Evolutionary conservation across 768 basidiomycete genomes (phyloP).

Genomic region (Termitomyces heimii): DNA sequence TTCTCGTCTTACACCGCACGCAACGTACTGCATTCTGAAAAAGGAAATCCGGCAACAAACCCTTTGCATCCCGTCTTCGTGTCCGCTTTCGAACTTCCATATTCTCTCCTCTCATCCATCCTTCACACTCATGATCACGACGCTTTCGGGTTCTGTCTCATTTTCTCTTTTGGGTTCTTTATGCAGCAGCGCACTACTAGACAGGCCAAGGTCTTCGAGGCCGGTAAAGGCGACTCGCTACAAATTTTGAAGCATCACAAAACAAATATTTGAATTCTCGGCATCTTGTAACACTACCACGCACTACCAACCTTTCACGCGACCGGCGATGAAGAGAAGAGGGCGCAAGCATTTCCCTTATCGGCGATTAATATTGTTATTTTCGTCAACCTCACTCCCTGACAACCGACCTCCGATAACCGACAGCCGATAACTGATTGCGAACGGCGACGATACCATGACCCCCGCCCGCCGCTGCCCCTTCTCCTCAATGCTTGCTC

Average conservation of each 20-base stretch:
- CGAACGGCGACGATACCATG: background rate
- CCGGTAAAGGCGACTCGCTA: background rate
- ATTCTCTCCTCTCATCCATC: background rate
- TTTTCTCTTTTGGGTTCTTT: background rate
- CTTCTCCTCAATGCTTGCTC: background rate
- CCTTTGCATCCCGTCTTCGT: background rate
- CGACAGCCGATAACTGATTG: background rate
- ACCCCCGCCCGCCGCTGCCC: background rate
- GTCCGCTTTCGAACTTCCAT: background rate
- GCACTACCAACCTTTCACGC: background rate
- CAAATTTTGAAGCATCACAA: background rate
- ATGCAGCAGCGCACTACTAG: background rate
- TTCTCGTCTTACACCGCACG: background rate
- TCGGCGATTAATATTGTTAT: background rate
- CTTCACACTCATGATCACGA: background rate
- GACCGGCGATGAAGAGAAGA: background rate
- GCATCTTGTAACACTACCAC: conserved; percentile 2
- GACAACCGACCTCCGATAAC: background rate
- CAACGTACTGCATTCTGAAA: background rate
- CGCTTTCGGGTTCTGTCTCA: conserved; percentile 2
- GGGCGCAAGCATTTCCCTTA: background rate
- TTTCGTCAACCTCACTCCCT: background rate
- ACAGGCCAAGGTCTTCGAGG: background rate
- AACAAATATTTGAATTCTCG: background rate
- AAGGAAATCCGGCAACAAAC: conserved; percentile 1